Conservation (phyloP, 2,329 filamentous ascomycete species). For the Aspergillus arachidicola region DNA sequence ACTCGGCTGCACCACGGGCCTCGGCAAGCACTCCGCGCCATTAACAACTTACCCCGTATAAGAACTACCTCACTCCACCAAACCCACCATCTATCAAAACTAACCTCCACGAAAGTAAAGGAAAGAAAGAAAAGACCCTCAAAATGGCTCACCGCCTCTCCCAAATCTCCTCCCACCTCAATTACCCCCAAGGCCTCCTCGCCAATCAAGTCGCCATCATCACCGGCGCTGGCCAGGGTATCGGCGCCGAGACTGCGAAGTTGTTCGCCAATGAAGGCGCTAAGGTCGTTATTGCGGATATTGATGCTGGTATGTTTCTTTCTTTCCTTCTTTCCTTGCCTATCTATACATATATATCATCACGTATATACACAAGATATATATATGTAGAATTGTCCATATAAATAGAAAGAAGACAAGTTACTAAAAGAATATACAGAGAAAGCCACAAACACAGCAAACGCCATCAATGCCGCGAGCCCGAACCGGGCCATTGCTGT, state of each 20-base stretch:
- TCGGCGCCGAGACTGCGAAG: slow-evolving; percentile 79
- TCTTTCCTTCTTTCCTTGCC: slow-evolving; percentile 1
- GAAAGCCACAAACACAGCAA: slow-evolving; percentile 70
- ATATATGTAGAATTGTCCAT: not conserved
- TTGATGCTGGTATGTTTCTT: slow-evolving; percentile 65
- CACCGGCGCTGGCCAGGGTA: slow-evolving; percentile 83
- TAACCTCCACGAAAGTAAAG: not conserved
- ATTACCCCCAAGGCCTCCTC: slow-evolving; percentile 78
- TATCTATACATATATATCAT: not conserved
- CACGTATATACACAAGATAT: not conserved
- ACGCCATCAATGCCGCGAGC: slow-evolving; percentile 67
- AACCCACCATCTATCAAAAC: not conserved
- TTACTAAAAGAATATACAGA: slow-evolving; percentile 45
- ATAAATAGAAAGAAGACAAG: slow-evolving; percentile 57
- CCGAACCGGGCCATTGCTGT: slow-evolving; percentile 70
- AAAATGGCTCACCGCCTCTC: slow-evolving; percentile 58
- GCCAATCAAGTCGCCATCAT: slow-evolving; percentile 82
- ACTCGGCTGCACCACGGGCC: slow-evolving; percentile 13
- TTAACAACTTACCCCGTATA: not conserved
- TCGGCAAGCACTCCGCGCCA: slow-evolving; percentile 10
- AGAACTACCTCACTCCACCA: not conserved
- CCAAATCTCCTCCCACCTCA: slow-evolving; percentile 77
- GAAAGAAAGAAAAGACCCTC: not conserved
- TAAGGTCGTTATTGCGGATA: slow-evolving; percentile 80
- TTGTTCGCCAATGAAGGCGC: slow-evolving; percentile 88